Percentiles rank a stretch among this genome's conserved stretches.
Evolutionary conservation across 352 stramenopile species (phyloP).

Genomic region (Phytophthora citrophthora): DNA sequence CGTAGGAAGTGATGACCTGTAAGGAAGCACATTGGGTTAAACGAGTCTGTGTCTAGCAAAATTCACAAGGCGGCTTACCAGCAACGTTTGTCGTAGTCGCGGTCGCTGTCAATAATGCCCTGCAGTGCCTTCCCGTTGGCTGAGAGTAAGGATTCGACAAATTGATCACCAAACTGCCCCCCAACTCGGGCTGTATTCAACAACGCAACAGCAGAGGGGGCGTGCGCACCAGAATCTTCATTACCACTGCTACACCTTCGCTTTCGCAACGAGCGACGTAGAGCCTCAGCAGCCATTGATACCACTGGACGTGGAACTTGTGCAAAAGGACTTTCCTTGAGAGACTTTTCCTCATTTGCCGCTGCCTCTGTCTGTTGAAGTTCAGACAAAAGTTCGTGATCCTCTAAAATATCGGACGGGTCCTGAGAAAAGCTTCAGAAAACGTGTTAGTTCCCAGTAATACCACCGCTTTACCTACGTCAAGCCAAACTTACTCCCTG

Average conservation of each 20-base stretch:
- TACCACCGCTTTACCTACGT: not conserved
- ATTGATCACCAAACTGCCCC: slow-evolving; percentile 47
- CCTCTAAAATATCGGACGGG: slow-evolving; percentile 48
- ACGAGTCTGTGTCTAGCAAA: not conserved
- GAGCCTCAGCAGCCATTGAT: slow-evolving; percentile 35
- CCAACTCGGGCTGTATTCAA: slow-evolving; percentile 39
- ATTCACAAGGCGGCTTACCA: slow-evolving; percentile 34
- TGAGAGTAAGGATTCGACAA: slow-evolving; percentile 53
- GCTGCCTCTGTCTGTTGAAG: slow-evolving; percentile 1
- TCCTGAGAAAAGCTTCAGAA: slow-evolving; percentile 56
- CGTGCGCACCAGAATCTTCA: slow-evolving; percentile 7
- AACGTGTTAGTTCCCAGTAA: slow-evolving; percentile 8
- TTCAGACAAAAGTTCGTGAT: slow-evolving; percentile 46
- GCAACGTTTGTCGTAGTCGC: slow-evolving; percentile 46
- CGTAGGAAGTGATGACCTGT: slow-evolving; percentile 59
- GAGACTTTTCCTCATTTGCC: not conserved
- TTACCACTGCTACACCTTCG: slow-evolving; percentile 36
- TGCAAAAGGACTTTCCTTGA: slow-evolving; percentile 42
- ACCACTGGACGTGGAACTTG: slow-evolving; percentile 49
- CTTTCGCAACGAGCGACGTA: slow-evolving; percentile 41
- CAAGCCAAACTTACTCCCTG: slow-evolving; percentile 48
- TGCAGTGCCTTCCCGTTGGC: slow-evolving; percentile 56
- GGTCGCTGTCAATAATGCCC: slow-evolving; percentile 29
- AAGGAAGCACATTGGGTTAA: slow-evolving; percentile 11
- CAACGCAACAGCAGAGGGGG: slow-evolving; percentile 22